These are phyloP conservation scores for Alternaria tenuissima DNA, from an alignment of 2,329 filamentous ascomycete genomes.

Conservation along the genomic window DNA sequence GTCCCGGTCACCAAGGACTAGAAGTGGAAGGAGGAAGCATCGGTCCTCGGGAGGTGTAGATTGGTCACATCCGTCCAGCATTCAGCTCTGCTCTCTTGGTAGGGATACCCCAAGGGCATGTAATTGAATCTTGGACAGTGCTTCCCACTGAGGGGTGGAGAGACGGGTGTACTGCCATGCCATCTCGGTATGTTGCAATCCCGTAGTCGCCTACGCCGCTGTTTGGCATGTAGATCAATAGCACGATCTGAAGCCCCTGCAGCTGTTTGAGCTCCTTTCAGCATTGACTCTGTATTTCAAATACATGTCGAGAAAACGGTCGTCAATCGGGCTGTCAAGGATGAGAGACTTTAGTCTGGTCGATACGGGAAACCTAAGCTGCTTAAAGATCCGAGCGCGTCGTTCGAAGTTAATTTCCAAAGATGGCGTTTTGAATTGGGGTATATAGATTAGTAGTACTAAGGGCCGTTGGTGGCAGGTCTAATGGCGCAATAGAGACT, in stretches of 20 bases:
- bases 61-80: no score
- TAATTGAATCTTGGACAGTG: neutral
- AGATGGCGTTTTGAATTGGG: slow-evolving; percentile 28
- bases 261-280: slow-evolving; percentile 1
- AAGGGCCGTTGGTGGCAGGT: slow-evolving; percentile 27
- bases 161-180: neutral
- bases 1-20: neutral
- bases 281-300: slow-evolving; percentile 5
- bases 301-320: slow-evolving; percentile 1
- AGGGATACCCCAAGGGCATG: neutral
- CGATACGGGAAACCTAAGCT: slow-evolving; percentile 3
- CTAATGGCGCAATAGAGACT: slow-evolving; percentile 16
- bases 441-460: slow-evolving; percentile 25
- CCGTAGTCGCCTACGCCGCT: slow-evolving; percentile 6
- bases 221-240: slow-evolving; percentile 11
- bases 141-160: neutral
- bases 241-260: slow-evolving; percentile 1
- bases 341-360: slow-evolving; percentile 2
- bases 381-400: slow-evolving; percentile 6
- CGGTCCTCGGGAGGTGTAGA: neutral
- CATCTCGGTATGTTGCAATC: slow-evolving; percentile 9
- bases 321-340: slow-evolving; percentile 1
- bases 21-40: neutral
- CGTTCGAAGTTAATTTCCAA: slow-evolving; percentile 9
- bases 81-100: neutral